Base-by-base conservation (phyloP, 208 protist species). In the Naegleria lovaniensis region DNA sequence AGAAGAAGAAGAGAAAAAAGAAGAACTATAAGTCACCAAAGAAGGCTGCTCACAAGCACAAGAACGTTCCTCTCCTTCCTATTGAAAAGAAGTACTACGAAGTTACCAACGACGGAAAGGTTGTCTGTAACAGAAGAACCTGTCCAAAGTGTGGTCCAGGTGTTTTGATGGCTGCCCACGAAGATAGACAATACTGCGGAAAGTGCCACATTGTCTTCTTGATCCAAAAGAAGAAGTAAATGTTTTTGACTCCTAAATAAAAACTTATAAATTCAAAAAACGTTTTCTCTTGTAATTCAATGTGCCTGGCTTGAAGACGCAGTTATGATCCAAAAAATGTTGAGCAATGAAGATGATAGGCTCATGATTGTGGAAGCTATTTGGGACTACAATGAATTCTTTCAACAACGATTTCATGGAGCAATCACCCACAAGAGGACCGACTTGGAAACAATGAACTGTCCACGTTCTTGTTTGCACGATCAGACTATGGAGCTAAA, bases 11-110 rank as follows among this genome's bases (percentile, higher is more conserved):
- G 96, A 93, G 95, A 83, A 98, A 98, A 94, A 98, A 98, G 95
- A 98, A 98, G 94, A 94, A 91, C 90, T 98, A 97, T 94, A 97
- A 95, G 88, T 98, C 95, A 75, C 96, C 97, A 89, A 98, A 98
- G 95, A 97, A 97, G 92, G 93, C 94, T 90, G 95, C 95, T 91
- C 93, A 97, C 92, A 96, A 96, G 92, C 87, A 94, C 90, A 98
- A 98, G 95, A 98, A 98, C 90, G 94, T 98, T 58, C 96, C 96
- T 93, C 93, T 98, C 6, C 93, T 95, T 88, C 94, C 97, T 67
- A 95, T 98, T 79, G 67, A 79, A 79, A 79, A 79, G 67, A 97
- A 97, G 93, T 97, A 96, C 94, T 98, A 98, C 95, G 96, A 95
- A 91, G 94, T 96, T 43, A 92, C 76, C 0, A 83, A 85, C 5